A percentile compares a stretch with the other conserved stretches of the same genome.
phyloP scores from a whole-genome alignment of 495 filamentous ascomycete genomes.

The Xylaria longipes region DNA sequence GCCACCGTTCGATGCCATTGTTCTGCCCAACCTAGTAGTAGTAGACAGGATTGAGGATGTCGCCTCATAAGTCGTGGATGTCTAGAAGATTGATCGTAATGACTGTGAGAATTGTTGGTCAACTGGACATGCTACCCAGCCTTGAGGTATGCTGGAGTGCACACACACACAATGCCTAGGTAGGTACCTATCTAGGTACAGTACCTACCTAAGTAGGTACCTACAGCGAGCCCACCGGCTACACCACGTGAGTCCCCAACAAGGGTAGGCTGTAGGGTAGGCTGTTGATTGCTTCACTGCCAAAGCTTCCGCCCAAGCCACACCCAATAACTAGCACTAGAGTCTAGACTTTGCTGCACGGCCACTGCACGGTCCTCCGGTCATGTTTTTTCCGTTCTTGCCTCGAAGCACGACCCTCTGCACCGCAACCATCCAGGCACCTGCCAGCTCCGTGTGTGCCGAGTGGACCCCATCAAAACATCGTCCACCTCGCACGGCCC shows the following conservation, averaged over 20 bases:
- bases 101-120: not conserved
- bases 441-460: slow-evolving; percentile 24
- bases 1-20: slow-evolving; percentile 17
- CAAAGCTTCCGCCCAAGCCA: not conserved
- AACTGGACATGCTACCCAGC: not conserved
- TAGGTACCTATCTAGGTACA: no score
- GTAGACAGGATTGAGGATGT: not conserved
- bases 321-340: not conserved
- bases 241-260: no score
- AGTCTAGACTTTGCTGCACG: not conserved
- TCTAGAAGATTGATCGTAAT: not conserved
- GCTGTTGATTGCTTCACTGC: no score
- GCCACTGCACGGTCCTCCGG: slow-evolving; percentile 16
- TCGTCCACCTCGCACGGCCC: slow-evolving; percentile 24
- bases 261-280: no score
- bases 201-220: no score
- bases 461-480: slow-evolving; percentile 24
- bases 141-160: no score
- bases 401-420: not conserved
- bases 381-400: not conserved
- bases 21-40: not conserved
- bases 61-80: not conserved
- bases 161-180: no score
- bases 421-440: not conserved
- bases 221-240: no score